phyloP scores from a whole-genome alignment of 78 protist species.

The Pigoraptor vietnamica region DNA sequence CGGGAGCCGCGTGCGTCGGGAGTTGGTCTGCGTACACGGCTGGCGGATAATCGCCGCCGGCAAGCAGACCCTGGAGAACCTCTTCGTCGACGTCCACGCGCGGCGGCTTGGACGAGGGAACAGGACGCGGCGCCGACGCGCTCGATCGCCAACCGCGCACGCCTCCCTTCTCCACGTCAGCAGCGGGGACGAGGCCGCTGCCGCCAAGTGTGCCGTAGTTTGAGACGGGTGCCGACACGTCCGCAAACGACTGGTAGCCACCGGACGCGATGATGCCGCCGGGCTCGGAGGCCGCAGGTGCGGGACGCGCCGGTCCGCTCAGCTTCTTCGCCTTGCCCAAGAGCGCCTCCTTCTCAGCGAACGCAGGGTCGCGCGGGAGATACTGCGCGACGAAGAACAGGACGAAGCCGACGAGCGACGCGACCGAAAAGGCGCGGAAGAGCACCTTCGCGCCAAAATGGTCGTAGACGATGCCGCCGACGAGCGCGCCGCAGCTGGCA shows the following conservation, averaged over 20 bases:
- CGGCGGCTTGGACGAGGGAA: too few species aligned
- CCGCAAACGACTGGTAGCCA: background rate
- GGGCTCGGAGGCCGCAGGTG: background rate
- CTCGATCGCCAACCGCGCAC: too few species aligned
- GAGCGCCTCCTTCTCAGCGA: background rate
- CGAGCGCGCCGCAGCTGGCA: background rate
- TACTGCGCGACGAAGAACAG: background rate
- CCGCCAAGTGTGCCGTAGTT: background rate
- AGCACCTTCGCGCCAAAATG: background rate
- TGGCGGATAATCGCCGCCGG: too few species aligned
- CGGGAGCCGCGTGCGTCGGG: background rate
- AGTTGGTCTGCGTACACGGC: background rate
- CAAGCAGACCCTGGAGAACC: too few species aligned
- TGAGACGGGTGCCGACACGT: background rate
- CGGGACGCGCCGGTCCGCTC: background rate
- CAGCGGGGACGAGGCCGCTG: too few species aligned
- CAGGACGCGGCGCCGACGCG: too few species aligned
- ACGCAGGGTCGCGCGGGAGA: background rate
- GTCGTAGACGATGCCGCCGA: background rate
- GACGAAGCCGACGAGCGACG: background rate
- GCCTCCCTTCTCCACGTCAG: too few species aligned
- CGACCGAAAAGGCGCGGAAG: background rate
- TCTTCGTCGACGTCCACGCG: too few species aligned
- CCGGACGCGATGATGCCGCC: background rate
- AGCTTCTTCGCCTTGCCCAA: background rate